phyloP scores from a whole-genome alignment of 805 yeast genomes.

The Jamesozyma jinghongensis region DNA sequence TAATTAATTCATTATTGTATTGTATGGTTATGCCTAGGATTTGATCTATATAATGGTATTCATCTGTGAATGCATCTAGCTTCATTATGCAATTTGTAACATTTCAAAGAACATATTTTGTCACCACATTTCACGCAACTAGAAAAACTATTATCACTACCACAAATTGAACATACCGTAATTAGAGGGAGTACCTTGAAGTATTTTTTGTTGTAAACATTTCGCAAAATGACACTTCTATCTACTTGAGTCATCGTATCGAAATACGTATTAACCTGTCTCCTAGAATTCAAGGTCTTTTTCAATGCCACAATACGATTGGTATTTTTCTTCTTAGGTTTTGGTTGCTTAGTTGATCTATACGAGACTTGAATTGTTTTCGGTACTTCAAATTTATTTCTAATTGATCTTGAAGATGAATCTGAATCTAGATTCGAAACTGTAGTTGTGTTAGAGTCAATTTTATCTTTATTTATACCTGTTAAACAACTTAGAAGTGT shows the following conservation, averaged over 20 bases:
- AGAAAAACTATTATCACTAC: slow-evolving; percentile 26
- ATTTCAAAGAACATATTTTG: slow-evolving; percentile 27
- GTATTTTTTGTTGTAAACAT: slow-evolving; percentile 27
- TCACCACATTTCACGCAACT: slow-evolving; percentile 28
- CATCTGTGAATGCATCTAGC: slow-evolving; percentile 25
- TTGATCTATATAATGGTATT: neutral
- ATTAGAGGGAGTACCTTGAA: slow-evolving; percentile 29
- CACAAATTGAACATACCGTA: slow-evolving; percentile 30
- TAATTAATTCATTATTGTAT: too few species aligned
- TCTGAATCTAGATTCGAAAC: slow-evolving; percentile 6
- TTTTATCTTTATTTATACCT: slow-evolving; percentile 25
- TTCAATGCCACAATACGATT: slow-evolving; percentile 26
- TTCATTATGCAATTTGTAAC: slow-evolving; percentile 28
- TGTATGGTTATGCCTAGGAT: neutral
- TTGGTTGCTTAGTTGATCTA: slow-evolving; percentile 29
- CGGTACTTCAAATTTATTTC: slow-evolving; percentile 26
- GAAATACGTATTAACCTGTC: slow-evolving; percentile 25
- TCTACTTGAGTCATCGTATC: slow-evolving; percentile 27
- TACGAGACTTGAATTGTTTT: slow-evolving; percentile 23
- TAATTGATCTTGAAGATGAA: slow-evolving; percentile 12
- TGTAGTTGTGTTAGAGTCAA: slow-evolving; percentile 16
- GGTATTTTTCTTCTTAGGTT: slow-evolving; percentile 24
- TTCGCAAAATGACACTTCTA: slow-evolving; percentile 24
- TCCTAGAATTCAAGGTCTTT: slow-evolving; percentile 23
- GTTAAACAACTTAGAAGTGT: slow-evolving; percentile 24